Base-by-base conservation (phyloP, 768 basidiomycete genomes). In the Trametes cinnabarina region DNA sequence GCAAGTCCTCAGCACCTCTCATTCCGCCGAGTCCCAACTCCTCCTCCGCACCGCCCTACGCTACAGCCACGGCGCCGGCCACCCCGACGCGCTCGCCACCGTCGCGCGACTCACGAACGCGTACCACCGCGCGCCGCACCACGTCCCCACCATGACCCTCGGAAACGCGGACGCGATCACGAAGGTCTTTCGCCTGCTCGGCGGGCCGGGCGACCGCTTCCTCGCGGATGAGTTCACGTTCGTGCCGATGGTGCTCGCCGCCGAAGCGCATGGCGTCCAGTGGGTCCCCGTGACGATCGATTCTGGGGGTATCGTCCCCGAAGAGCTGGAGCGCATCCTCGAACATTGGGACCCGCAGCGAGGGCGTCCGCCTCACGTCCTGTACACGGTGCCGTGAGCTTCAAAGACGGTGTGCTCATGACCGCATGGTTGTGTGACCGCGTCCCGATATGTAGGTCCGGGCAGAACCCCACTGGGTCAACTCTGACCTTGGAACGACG, bases 401-500 rank as follows among this genome's bases (percentile, higher is more conserved):
- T 28, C 11, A 32, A 12, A 4, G 43, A 17, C 37, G n/a, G n/a
- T n/a, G n/a, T n/a, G n/a, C n/a, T n/a, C n/a, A n/a, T n/a, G n/a
- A n/a, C 30, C 32, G 10, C 34, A 10, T 20, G 39, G 17, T 35
- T 14, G 25, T 32, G 19, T 7, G 19, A 20, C 57, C 1, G 19
- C 11, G 7, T 32, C 22, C 49, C 62, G 32, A 56, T 67, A 35
- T 37, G 20, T 54, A 69, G 66, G 5, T 70, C 66, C 49, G 74
- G 73, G 4, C 76, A 83, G 68, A 83, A 83, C 60, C 82, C 82
- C 0, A 80, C 80, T 0, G 82, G 82, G 34, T 75, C 75, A 30
- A 78, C 78, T 0, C 70, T 80, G 44, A 72, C 75, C 32, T 52
- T 72, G 0, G 76, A 80, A 60, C 74, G 82, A 48, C 75, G 80